Evolutionary conservation across 2,329 filamentous ascomycete genomes (phyloP), one percentile per base, ranked within the genome.

Genomic region (Fusarium sp.): DNA sequence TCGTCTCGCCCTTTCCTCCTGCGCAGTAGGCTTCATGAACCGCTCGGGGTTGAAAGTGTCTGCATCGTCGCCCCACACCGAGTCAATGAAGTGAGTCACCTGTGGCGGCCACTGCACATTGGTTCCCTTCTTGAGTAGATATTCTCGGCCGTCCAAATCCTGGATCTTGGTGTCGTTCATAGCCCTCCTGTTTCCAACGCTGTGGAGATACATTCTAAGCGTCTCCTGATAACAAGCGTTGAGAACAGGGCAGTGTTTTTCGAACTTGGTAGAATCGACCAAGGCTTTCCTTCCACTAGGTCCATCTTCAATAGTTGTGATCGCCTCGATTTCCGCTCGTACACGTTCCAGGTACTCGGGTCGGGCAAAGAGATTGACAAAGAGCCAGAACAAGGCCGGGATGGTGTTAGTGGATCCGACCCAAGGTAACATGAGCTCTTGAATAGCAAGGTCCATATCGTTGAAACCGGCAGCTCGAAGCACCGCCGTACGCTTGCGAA

Each of bases 141-240:
- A 80, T 34, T 75, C 62, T 2, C 66, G 66, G 6, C 75, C 76
- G 2, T 76, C 47, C 1, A 52, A n/a, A 57, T 81, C 78, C 6
- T 75, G 65, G 18, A 82, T 61, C 8, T 64, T 75, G 1, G 83
- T 85, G 57, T 87, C 85, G 24, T 80, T 71, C 52, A 81, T 76
- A 4, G 87, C 83, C 6, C 80, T 74, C 22, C 86, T 82, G 20
- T 80, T 83, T 8, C 82, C 82, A 3, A 82, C 74, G 18, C 80
- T 77, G 8, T 82, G 81, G 11, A 83, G 80, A 42, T 79, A 80
- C 1, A 85, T 50, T 18, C 86, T 83, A 35, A 87, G 75, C 1
- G 79, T 81, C 73, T 89, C 87, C 52, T 83, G 83, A 70, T 83
- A 87, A 9, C 80, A 80, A 9, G 84, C 83, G 29, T 83, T 77